Base-by-base conservation (phyloP, 2,329 filamentous ascomycete genomes). In the Trichoderma pleuroti region DNA sequence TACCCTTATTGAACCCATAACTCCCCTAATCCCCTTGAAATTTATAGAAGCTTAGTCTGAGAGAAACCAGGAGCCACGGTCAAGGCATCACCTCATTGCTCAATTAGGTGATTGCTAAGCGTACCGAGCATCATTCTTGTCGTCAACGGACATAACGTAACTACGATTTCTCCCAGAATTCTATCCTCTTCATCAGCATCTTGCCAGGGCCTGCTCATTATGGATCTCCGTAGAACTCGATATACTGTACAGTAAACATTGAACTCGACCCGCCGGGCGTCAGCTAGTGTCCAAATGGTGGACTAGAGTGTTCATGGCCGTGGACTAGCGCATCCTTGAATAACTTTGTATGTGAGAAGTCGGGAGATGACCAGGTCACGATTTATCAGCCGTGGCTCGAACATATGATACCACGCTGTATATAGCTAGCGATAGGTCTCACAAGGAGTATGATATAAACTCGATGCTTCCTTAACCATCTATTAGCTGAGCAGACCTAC, bases 21-120 rank as follows among this genome's bases (percentile, higher is more conserved):
- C 0, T 49, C n/a, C 5, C n/a, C n/a, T 10, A n/a, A 6, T 3
- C 4, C 10, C 4, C n/a, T 3, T 2, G 12, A 21, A 9, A 49
- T 49, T 49, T 49, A 49, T 49, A 49, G 14, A 36, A 6, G n/a
- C 12, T 21, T 21, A 21, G 42, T 21, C n/a, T 46, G 9, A 0
- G 10, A 12, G 10, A 21, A 3, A n/a, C 12, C 10, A n/a, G n/a
- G 42, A 21, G 9, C n/a, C 12, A n/a, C n/a, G n/a, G 42, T 12
- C 42, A 21, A 42, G 3, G 39, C 10, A 49, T 21, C 21, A 21
- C n/a, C 1, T 0, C n/a, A 21, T 12, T 5, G n/a, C 42, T 49
- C 9, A 49, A 21, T 11, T 21, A 49, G 42, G 42, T 12, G 42
- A 49, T 49, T 49, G 42, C 18, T 49, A 21, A 49, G 4, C 18